Percentiles rank a stretch among this genome's conserved stretches.
Evolutionary conservation across 192 early-diverging fungal genomes (phyloP).

Genomic region (Linnemannia schmuckeri): DNA sequence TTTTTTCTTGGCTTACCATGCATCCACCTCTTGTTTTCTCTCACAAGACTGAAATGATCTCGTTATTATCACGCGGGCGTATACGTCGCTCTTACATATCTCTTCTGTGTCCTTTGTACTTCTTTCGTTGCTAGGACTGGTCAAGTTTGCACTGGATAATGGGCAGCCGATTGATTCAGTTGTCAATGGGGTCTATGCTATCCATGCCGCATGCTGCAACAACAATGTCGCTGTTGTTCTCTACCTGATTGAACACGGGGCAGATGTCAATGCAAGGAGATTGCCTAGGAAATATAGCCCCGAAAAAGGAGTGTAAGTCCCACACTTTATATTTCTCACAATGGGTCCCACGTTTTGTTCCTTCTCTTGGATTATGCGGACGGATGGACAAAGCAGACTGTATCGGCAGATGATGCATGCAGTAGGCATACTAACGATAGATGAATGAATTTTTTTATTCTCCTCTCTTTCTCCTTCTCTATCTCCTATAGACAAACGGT

Average conservation of each 20-base stretch:
- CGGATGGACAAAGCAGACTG: not conserved
- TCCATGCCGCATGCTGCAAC: slow-evolving; percentile 78
- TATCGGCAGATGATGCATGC: not conserved
- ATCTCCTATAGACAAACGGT: slow-evolving; percentile 45
- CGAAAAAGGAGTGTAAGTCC: slow-evolving; percentile 55
- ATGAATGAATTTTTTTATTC: not conserved
- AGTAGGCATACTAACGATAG: not conserved
- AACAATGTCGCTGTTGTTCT: slow-evolving; percentile 74
- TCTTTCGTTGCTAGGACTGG: slow-evolving; percentile 59
- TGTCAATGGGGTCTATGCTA: slow-evolving; percentile 74
- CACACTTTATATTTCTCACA: not conserved
- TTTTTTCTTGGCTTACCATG: not conserved
- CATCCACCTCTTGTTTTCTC: not conserved
- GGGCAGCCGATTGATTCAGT: slow-evolving; percentile 82
- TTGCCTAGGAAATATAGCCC: slow-evolving; percentile 49
- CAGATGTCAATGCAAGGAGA: slow-evolving; percentile 74
- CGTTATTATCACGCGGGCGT: not conserved
- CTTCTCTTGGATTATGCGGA: not conserved
- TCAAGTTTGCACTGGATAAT: slow-evolving; percentile 76
- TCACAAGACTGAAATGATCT: not conserved
- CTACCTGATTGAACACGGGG: slow-evolving; percentile 78
- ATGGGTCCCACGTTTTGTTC: not conserved
- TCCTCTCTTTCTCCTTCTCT: not conserved
- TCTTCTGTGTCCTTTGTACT: not conserved
- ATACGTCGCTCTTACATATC: not conserved